Base-by-base conservation (phyloP, 1,139 yeast species). In the Ogataea hybrid region DNA sequence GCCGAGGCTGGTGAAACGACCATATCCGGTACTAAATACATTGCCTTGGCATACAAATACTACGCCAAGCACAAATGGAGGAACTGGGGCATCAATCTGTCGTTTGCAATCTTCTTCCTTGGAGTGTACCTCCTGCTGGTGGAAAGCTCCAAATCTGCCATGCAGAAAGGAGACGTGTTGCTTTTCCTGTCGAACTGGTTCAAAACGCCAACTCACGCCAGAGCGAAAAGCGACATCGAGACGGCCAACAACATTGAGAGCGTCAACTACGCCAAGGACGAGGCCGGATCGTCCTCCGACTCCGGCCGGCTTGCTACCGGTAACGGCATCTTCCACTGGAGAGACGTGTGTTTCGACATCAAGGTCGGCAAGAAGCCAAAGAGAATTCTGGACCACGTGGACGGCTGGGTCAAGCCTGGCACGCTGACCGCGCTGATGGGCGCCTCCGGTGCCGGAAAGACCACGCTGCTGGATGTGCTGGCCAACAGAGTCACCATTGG, bases 101-200 rank as follows among this genome's bases (percentile, higher is more conserved):
- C 71, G 1, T 84, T 73, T 56, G 64, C 67, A 22, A 37, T 78
- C 17, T 73, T 81, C 61, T 81, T 84, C 63, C 64, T 81, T 41
- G 52, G 53, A 34, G 69, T 79, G 17, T 81, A 83, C 56, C 62
- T 86, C 54, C 32, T 69, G 8, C 71, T 79, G 48, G 75, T 81
- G 46, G 89, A 83, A 65, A 65, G 66, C 48, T 82, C 82, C 57
- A 82, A 81, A 56, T 86, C 88, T 58, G 78, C 85, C 16, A 78
- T 79, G 66, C 88, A 85, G 61, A 83, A 80, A 67, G 95, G 95
- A 67, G 95, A 87, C 65, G 74, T 85, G 41, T 69, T 84, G 42
- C 73, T 85, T 33, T 87, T 79, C 69, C 81, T 80, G 48, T 61
- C 69, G 36, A 70, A 85, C 6, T 60, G 59, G 38, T 62, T 37